A percentile compares a stretch with the other conserved stretches of the same genome.
phyloP scores from a whole-genome alignment of 495 filamentous ascomycete species.

The Neurospora tetrasperma region DNA sequence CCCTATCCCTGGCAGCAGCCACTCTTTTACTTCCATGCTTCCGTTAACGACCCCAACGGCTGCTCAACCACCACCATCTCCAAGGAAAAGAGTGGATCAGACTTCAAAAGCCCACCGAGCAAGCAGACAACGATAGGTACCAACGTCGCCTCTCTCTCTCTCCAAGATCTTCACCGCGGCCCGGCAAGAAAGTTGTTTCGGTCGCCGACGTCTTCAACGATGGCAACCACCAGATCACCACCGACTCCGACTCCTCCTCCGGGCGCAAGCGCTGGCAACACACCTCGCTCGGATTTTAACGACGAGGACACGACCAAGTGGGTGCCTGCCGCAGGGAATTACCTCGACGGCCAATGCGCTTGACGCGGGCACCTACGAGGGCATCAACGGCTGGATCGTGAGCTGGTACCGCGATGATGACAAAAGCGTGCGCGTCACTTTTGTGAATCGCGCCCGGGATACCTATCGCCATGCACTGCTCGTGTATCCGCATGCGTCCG shows the following conservation, averaged over 20 bases:
- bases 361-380: constrained; percentile 23
- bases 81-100: constrained; percentile 2
- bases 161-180: constrained; percentile 6
- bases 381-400: constrained; percentile 25
- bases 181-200: constrained; percentile 16
- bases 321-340: constrained; percentile 33
- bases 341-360: constrained; percentile 29
- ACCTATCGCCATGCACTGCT: constrained; percentile 34
- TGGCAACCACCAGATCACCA: constrained; percentile 27
- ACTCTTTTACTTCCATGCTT: neutral
- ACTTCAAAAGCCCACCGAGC: constrained; percentile 11
- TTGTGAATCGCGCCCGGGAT: constrained; percentile 20
- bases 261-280: constrained; percentile 18
- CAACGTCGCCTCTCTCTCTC: constrained; percentile 10
- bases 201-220: constrained; percentile 26
- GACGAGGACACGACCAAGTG: constrained; percentile 27
- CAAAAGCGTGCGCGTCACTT: constrained; percentile 25
- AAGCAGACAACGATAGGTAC: constrained; percentile 8
- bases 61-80: constrained; percentile 4
- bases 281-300: constrained; percentile 19
- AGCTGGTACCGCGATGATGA: constrained; percentile 29
- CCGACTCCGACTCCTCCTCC: neutral
- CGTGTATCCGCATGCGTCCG: constrained; percentile 5
- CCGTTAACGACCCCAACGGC: constrained; percentile 1
- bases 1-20: neutral